Evolutionary conservation across 192 early-diverging fungal genomes (phyloP).

Genomic region (Backusella westeae): DNA sequence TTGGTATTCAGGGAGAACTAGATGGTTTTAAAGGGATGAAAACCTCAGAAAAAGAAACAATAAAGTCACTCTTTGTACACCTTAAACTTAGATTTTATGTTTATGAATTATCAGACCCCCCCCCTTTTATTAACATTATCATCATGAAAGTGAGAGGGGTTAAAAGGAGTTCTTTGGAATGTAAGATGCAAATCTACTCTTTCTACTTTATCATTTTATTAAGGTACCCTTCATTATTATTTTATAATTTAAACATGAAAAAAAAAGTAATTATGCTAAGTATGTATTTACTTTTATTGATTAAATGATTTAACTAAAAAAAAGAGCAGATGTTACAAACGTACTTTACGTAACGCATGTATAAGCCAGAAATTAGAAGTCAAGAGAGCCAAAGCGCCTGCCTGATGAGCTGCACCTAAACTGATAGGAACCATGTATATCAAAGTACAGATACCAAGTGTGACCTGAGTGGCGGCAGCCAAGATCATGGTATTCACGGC

Average conservation of each 20-base stretch:
- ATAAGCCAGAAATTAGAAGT: conserved; percentile 78
- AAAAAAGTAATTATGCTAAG: neutral
- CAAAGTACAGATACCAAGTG: conserved; percentile 89
- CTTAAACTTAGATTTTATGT: neutral
- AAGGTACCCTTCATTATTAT: neutral
- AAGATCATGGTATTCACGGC: conserved; percentile 74
- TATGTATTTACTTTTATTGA: neutral
- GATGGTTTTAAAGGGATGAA: neutral
- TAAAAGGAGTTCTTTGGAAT: neutral
- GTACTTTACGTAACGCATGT: conserved; percentile 61
- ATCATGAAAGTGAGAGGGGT: neutral
- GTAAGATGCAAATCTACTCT: neutral
- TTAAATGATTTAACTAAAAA: neutral
- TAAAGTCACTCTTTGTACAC: neutral
- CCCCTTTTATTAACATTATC: neutral
- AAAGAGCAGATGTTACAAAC: conserved; percentile 13
- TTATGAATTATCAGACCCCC: neutral
- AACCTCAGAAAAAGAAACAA: neutral
- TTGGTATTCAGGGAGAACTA: neutral
- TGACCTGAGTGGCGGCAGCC: conserved; percentile 72
- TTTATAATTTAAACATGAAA: neutral
- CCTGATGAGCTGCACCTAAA: conserved; percentile 93
- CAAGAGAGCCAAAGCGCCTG: conserved; percentile 83
- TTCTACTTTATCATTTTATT: neutral
- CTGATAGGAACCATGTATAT: conserved; percentile 92